Percentiles rank a stretch among this genome's conserved stretches.
Evolutionary conservation across 345 rosid genomes (phyloP).

Genomic region (Theobroma cacao): DNA sequence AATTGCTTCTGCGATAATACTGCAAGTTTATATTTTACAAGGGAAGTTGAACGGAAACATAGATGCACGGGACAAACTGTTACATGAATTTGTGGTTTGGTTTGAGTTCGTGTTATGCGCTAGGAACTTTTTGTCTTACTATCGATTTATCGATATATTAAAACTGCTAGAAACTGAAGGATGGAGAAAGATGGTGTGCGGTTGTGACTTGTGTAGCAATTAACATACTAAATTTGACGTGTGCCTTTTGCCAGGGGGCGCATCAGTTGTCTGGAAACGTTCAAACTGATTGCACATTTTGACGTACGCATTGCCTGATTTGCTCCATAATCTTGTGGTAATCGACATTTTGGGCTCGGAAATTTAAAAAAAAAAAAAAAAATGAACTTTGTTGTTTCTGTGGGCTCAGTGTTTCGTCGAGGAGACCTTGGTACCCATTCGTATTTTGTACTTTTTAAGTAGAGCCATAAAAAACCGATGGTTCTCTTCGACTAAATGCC

Average conservation of each 20-base stretch:
- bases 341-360: not conserved
- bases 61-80: too few species aligned
- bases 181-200: not conserved
- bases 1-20: too few species aligned
- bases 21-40: too few species aligned
- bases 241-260: not conserved
- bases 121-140: too few species aligned
- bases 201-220: not conserved
- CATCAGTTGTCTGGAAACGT: not conserved
- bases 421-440: not conserved
- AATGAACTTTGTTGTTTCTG: too few species aligned
- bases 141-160: too few species aligned
- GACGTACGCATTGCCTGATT: not conserved
- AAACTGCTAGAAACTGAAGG: not conserved
- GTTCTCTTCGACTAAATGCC: not conserved
- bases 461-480: not conserved
- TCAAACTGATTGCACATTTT: too few species aligned
- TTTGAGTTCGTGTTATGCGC: too few species aligned
- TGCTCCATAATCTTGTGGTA: constrained; percentile 26
- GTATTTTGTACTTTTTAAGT: not conserved
- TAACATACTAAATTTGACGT: not conserved
- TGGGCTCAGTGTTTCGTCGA: not conserved
- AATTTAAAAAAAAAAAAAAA: too few species aligned
- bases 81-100: too few species aligned
- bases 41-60: too few species aligned